Evolutionary conservation across 2,329 filamentous ascomycete species (phyloP), one percentile per base, ranked within the genome.

Genomic region (Fusarium humuli): DNA sequence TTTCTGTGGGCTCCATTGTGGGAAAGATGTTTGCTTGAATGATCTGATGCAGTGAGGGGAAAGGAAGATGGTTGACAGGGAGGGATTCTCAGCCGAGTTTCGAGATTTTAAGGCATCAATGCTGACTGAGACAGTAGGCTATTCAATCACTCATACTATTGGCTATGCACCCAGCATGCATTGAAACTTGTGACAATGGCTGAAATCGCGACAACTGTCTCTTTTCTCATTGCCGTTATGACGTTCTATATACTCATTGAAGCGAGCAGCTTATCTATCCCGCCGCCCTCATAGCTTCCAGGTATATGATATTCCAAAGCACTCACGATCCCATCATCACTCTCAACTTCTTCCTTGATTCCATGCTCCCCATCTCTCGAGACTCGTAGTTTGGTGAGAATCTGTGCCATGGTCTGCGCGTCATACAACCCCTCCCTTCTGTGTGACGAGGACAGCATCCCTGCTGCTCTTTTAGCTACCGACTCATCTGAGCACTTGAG

Each of bases 341-440:
- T 13, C 3, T 11, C 1, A 10, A 7, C 6, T 8, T 50, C 25
- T 23, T 29, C 6, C 3, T 59, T 23, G 1, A 23, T 11, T 2
- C 12, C 7, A 2, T 6, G 9, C 9, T 8, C 22, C 2, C 16
- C 3, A 3, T 65, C 61, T 16, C 47, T 54, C 6, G 30, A 49
- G 4, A 14, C 20, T 8, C n/a, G 47, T 1, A 71, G 25, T 1
- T 45, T 13, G 8, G 46, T 27, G 12, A 72, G 41, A 11, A 72
- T 61, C 1, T 9, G 27, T 7, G 60, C 49, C 61, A 72, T 61
- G 5, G 48, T 49, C 22, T 37, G 47, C 6, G 68, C 56, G 40
- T 72, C 69, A n/a, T 71, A 72, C 13, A 72, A 13, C 5, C 69
- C 69, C 14, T 72, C 69, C 11, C 69, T 55, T 46, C 69, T 64